A percentile compares a stretch with the other conserved stretches of the same genome.
Conservation (phyloP, 2,329 filamentous ascomycete species). For the Penicillium sp. region DNA sequence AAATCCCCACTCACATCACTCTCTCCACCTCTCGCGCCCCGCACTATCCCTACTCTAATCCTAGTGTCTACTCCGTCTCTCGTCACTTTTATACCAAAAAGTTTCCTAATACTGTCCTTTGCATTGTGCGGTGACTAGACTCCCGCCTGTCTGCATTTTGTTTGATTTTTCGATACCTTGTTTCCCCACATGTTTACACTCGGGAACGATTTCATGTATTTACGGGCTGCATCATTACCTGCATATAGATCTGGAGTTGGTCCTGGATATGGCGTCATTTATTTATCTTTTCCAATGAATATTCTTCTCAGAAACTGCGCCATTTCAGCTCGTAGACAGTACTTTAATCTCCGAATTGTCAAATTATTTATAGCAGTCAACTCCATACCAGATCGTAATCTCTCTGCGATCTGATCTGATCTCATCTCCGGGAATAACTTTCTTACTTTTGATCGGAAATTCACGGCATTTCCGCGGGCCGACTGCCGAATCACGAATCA, state of each 20-base stretch:
- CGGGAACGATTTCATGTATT: constrained; percentile 21
- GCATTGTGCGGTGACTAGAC: constrained; percentile 14
- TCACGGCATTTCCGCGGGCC: constrained; percentile 16
- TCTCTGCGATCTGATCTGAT: background rate
- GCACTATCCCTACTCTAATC: constrained; percentile 20
- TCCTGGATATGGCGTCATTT: constrained; percentile 9
- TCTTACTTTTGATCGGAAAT: constrained; percentile 14
- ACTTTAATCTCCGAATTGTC: too few relatives aligned
- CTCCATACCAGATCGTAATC: background rate
- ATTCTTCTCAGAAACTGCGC: background rate
- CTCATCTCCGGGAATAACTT: constrained; percentile 14
- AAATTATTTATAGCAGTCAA: background rate
- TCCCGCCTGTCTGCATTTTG: constrained; percentile 3
- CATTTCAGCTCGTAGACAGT: background rate
- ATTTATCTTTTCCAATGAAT: constrained; percentile 7
- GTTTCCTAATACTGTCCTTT: constrained; percentile 6
- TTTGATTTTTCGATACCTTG: constrained; percentile 25
- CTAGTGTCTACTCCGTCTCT: constrained; percentile 19
- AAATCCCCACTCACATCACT: background rate
- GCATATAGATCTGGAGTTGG: constrained; percentile 25
- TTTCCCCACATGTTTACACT: background rate
- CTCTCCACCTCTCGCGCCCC: background rate
- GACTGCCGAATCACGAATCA: constrained; percentile 17
- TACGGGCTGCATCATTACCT: constrained; percentile 22
- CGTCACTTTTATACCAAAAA: constrained; percentile 8